A percentile compares a stretch with the other conserved stretches of the same genome.
phyloP scores from a whole-genome alignment of 2,329 filamentous ascomycete genomes.

The Leptodontidium sp. region DNA sequence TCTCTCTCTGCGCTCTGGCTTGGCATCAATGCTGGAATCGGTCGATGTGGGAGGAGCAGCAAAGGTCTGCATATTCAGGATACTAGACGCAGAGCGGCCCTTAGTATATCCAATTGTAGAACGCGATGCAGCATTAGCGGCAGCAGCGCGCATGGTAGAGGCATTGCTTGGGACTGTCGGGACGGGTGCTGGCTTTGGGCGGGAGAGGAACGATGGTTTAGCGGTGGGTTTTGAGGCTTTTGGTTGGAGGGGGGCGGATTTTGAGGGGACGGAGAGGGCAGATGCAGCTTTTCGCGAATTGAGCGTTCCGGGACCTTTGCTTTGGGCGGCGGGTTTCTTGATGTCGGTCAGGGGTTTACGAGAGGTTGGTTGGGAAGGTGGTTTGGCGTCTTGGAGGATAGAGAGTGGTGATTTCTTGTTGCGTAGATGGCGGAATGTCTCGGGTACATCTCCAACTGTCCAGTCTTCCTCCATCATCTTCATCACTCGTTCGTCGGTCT shows the following conservation, averaged over 20 bases:
- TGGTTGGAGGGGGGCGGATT: constrained; percentile 41
- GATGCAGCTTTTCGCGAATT: constrained; percentile 63
- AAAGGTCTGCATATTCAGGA: constrained; percentile 41
- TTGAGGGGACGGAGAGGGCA: constrained; percentile 56
- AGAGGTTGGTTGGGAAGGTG: neutral
- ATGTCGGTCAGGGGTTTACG: constrained; percentile 15
- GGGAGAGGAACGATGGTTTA: constrained; percentile 46
- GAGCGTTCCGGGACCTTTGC: constrained; percentile 57
- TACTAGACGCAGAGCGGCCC: constrained; percentile 65
- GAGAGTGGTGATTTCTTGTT: constrained; percentile 41
- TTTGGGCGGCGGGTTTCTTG: constrained; percentile 38
- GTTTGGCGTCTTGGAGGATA: constrained; percentile 25
- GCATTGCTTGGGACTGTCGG: constrained; percentile 54
- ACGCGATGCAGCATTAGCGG: constrained; percentile 73
- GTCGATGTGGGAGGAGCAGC: constrained; percentile 6
- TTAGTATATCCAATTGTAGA: constrained; percentile 88
- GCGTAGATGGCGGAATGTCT: constrained; percentile 49
- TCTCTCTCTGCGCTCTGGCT: constrained; percentile 29
- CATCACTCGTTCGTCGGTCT: constrained; percentile 72
- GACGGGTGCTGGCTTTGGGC: constrained; percentile 52
- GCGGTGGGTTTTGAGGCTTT: constrained; percentile 46
- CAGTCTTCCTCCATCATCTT: constrained; percentile 71
- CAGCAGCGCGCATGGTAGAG: constrained; percentile 63
- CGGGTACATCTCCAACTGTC: constrained; percentile 63
- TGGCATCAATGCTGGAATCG: constrained; percentile 20